Percentiles rank a stretch among this genome's conserved stretches.
phyloP scores from a whole-genome alignment of 2,329 filamentous ascomycete species.

The Pseudogymnoascus sp. region DNA sequence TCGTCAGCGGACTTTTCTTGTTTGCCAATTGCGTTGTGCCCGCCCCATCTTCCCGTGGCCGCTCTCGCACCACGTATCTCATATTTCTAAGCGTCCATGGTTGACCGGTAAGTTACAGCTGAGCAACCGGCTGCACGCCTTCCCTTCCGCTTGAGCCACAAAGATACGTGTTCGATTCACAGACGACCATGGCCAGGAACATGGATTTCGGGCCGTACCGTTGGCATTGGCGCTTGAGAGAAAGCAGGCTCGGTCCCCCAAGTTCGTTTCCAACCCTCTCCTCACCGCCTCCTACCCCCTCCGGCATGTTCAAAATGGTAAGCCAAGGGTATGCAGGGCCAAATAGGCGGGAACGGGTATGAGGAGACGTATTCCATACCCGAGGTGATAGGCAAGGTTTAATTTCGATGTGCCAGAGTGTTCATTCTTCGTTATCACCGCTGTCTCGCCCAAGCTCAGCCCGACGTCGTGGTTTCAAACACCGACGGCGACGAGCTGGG shows the following conservation, averaged over 20 bases:
- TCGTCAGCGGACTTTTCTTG: neutral
- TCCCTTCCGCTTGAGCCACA: neutral
- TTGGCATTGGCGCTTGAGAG: neutral
- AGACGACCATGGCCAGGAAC: neutral
- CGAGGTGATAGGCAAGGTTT: neutral
- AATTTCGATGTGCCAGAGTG: neutral
- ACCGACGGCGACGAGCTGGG: neutral
- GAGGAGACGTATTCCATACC: neutral
- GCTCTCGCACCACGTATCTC: neutral
- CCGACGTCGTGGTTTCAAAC: neutral
- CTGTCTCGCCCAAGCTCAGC: neutral
- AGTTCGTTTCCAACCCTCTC: neutral
- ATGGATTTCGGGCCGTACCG: constrained; percentile 1
- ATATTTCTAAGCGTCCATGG: neutral
- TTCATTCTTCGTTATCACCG: neutral
- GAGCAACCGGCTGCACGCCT: neutral
- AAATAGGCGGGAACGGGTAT: neutral
- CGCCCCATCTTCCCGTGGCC: neutral
- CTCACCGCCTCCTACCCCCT: neutral
- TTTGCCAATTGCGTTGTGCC: neutral
- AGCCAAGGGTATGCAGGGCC: neutral
- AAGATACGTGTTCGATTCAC: neutral
- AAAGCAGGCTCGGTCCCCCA: neutral
- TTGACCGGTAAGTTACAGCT: neutral
- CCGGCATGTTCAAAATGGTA: neutral